Percentiles rank a stretch among this genome's conserved stretches.
Evolutionary conservation across 2,329 filamentous ascomycete genomes (phyloP).

Genomic region (Myotisia sp.): DNA sequence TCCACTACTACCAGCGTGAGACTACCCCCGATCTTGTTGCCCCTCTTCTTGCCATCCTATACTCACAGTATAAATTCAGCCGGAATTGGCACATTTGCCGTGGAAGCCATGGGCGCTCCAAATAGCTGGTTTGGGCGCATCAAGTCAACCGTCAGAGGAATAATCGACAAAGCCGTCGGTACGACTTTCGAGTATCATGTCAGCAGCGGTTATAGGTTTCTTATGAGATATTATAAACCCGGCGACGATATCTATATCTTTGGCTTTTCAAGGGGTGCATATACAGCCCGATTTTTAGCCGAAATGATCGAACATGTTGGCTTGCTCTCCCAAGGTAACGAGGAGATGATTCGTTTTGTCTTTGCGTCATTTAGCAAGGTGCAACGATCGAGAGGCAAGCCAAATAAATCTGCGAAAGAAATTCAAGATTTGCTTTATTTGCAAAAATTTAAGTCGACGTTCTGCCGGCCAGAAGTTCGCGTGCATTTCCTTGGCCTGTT

Average conservation of each 20-base stretch:
- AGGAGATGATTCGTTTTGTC: conserved; percentile 41
- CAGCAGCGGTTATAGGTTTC: conserved; percentile 39
- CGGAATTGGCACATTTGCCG: conserved; percentile 13
- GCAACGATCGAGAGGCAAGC: conserved; percentile 21
- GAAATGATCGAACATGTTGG: conserved; percentile 38
- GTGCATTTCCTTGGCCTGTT: conserved; percentile 44
- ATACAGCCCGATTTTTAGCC: conserved; percentile 40
- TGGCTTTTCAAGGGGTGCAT: conserved; percentile 40
- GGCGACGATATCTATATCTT: conserved; percentile 42
- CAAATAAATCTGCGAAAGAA: conserved; percentile 12
- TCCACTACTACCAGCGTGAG: conserved; percentile 15
- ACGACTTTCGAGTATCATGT: conserved; percentile 38
- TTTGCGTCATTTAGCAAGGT: conserved; percentile 23
- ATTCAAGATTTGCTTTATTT: conserved; percentile 18
- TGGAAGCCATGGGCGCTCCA: conserved; percentile 7
- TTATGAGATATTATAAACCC: conserved; percentile 41
- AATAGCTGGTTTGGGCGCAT: conserved; percentile 9
- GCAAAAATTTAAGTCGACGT: conserved; percentile 35
- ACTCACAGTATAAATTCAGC: conserved; percentile 4
- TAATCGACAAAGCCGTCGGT: conserved; percentile 12
- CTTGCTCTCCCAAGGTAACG: conserved; percentile 38
- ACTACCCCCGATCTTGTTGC: neutral
- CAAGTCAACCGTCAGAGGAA: conserved; percentile 8
- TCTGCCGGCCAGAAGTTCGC: conserved; percentile 33
- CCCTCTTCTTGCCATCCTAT: neutral